Conservation (phyloP, 2,329 filamentous ascomycete genomes). For the Zopfia rhizophila region DNA sequence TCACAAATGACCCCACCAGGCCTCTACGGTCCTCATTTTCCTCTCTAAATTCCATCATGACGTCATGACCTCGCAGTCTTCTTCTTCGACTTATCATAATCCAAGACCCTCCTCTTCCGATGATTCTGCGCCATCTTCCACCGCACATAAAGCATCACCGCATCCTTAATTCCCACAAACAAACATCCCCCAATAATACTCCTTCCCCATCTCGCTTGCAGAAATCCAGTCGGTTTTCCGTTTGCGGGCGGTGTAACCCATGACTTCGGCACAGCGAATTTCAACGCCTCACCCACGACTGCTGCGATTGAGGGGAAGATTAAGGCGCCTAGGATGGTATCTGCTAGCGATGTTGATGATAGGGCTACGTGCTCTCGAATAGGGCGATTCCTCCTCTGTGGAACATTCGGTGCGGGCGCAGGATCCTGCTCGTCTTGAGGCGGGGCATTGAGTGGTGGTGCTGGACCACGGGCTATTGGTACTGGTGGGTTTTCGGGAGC, state of each 20-base stretch:
- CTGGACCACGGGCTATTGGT: conserved; percentile 37
- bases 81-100: conserved; percentile 47
- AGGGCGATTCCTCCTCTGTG: conserved; percentile 29
- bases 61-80: conserved; percentile 4
- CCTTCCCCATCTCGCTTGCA: conserved; percentile 88
- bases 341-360: conserved; percentile 65
- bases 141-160: conserved; percentile 67
- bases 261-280: conserved; percentile 71
- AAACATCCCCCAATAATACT: conserved; percentile 89
- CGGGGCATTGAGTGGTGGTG: conserved; percentile 45
- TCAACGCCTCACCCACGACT: conserved; percentile 79
- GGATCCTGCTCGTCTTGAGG: conserved; percentile 37
- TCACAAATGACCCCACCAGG: too few relatives aligned
- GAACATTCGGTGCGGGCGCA: conserved; percentile 43
- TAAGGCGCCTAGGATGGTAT: conserved; percentile 73
- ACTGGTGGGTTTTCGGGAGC: conserved; percentile 48
- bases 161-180: conserved; percentile 84
- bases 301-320: conserved; percentile 85
- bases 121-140: conserved; percentile 63
- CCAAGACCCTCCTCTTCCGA: conserved; percentile 56
- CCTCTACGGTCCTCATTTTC: too few relatives aligned
- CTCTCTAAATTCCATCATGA: too few relatives aligned
- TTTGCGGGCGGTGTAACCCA: conserved; percentile 66
- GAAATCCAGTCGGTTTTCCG: conserved; percentile 67
- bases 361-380: conserved; percentile 54